phyloP scores from a whole-genome alignment of 2,329 filamentous ascomycete species.

The Aspergillus quadricinctus region DNA sequence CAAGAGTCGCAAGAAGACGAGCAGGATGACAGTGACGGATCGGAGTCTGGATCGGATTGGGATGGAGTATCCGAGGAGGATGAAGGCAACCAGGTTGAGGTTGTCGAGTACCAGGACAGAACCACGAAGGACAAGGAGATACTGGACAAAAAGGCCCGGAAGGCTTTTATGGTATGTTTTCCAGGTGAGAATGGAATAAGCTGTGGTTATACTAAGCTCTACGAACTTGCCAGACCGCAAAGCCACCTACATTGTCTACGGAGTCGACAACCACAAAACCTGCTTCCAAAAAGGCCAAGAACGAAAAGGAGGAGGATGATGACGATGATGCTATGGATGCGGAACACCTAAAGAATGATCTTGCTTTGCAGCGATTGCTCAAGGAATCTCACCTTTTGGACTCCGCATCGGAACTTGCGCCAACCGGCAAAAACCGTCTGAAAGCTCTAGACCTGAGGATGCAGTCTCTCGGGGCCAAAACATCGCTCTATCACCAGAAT shows the following conservation, averaged over 20 bases:
- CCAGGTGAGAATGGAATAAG: no score
- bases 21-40: conserved; percentile 20
- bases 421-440: conserved; percentile 68
- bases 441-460: conserved; percentile 81
- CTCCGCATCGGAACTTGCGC: conserved; percentile 50
- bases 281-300: conserved; percentile 12
- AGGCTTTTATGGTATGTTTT: conserved; percentile 67
- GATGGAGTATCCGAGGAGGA: conserved; percentile 56
- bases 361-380: conserved; percentile 84
- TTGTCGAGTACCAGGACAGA: conserved; percentile 58
- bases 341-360: conserved; percentile 78
- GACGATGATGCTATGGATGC: conserved; percentile 56
- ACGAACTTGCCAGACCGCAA: conserved; percentile 31
- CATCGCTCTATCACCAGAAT: conserved; percentile 68
- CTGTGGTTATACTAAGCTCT: conserved; percentile 6
- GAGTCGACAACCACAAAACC: conserved; percentile 15
- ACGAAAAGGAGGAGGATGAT: conserved; percentile 36
- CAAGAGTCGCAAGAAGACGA: conserved; percentile 18
- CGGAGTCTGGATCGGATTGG: conserved; percentile 53
- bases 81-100: conserved; percentile 47
- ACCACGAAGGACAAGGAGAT: conserved; percentile 35
- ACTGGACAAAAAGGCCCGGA: conserved; percentile 66
- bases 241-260: conserved; percentile 43
- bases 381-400: conserved; percentile 86
- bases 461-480: conserved; percentile 73